These are phyloP conservation scores for Sesbania bispinosa DNA, from an alignment of 306 rosid genomes.

Conservation along the genomic window DNA sequence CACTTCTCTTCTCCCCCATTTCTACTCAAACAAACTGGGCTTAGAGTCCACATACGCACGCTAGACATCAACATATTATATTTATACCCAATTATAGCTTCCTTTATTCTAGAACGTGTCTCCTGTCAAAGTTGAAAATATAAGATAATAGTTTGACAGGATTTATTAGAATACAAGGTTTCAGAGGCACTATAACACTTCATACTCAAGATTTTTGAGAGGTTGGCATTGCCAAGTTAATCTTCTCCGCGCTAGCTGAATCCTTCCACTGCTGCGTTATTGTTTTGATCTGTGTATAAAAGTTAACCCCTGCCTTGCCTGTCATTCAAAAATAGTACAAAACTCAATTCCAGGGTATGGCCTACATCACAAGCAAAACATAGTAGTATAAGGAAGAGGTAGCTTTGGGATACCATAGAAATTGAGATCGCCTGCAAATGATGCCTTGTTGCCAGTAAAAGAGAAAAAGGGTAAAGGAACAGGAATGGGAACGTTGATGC, in stretches of 20 bases:
- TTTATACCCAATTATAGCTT: too few species aligned
- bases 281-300: constrained; percentile 78
- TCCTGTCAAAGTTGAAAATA: background rate
- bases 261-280: constrained; percentile 90
- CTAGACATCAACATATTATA: too few species aligned
- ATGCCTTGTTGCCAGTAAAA: constrained; percentile 81
- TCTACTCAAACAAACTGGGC: too few species aligned
- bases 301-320: constrained; percentile 87
- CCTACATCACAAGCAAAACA: background rate
- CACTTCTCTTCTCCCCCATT: too few species aligned
- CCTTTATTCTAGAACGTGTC: too few species aligned
- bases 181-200: too few species aligned
- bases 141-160: background rate
- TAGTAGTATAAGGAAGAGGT: background rate
- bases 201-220: constrained; percentile 58
- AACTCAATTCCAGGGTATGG: constrained; percentile 18
- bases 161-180: background rate
- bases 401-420: constrained; percentile 55
- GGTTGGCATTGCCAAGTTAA: constrained; percentile 73
- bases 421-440: constrained; percentile 82
- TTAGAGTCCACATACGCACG: too few species aligned
- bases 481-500: constrained; percentile 88
- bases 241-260: constrained; percentile 47
- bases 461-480: constrained; percentile 92
- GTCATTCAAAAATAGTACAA: constrained; percentile 17